Evolutionary conservation across 495 filamentous ascomycete genomes (phyloP), one percentile per base, ranked within the genome.

Genomic region (Daldinia childiae): DNA sequence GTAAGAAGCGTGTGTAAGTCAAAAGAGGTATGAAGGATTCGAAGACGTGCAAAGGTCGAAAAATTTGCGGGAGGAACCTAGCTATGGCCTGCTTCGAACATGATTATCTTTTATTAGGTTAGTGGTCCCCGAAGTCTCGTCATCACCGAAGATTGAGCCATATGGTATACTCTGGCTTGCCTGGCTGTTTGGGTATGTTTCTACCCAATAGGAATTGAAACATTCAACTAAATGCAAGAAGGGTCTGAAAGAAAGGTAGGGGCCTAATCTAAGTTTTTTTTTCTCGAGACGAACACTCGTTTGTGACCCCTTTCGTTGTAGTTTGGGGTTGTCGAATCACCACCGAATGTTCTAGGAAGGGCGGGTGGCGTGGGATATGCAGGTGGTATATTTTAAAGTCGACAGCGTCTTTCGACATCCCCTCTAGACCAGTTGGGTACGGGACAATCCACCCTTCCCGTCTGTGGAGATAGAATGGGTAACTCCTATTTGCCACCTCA

Each of bases 271-370:
- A 73, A 64, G 60, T 50, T 43, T 62, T 65, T 41, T n/a, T 51
- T 24, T 45, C 6, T 65, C 45, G 64, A 68, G 41, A 64, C 56
- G 59, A 65, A 65, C 3, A 60, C 8, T 62, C 6, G 34, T 34
- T 56, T 65, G 26, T 56, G 15, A 36, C 48, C 56, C 39, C n/a
- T 68, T 57, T 64, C 56, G 54, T 48, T 68, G 30, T 39, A 15
- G 19, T 64, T 58, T 43, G 41, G 41, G 41, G 26, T 71, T 24
- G 39, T 69, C 71, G 71, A 73, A 69, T 69, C 62, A 66, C 67
- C 61, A 59, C 67, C 57, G 71, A 73, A 73, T 73, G 71, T 73
- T 73, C 71, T 73, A 66, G 65, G 71, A 61, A 61, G 36, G 30
- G 52, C 24, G 36, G 34, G 56, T 41, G 64, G 60, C 39, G 64